A percentile compares a stretch with the other conserved stretches of the same genome.
phyloP scores from a whole-genome alignment of 2,329 filamentous ascomycete genomes.

The Sordariomycetes sp. region DNA sequence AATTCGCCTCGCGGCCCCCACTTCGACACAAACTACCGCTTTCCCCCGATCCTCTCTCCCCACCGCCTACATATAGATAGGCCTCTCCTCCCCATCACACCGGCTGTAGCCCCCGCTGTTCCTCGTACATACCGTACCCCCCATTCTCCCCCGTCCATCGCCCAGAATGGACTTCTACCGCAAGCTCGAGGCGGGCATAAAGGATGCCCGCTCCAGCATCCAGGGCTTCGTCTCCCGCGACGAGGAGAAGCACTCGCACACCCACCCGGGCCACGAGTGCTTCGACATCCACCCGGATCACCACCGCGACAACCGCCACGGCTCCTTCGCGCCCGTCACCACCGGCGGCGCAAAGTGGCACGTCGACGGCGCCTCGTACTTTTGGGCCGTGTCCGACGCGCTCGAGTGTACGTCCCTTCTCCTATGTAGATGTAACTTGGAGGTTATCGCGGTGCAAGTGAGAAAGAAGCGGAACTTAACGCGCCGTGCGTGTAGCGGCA shows the following conservation, averaged over 20 bases:
- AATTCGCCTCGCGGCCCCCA: neutral
- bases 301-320: slow-evolving; percentile 37
- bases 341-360: slow-evolving; percentile 76
- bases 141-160: slow-evolving; percentile 5
- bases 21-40: neutral
- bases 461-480: neutral
- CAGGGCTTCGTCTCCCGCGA: slow-evolving; percentile 9
- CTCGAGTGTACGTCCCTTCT: slow-evolving; percentile 38
- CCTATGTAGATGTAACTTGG: neutral
- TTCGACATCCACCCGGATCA: slow-evolving; percentile 25
- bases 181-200: slow-evolving; percentile 26
- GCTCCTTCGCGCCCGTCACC: slow-evolving; percentile 61
- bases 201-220: neutral
- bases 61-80: neutral
- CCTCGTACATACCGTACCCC: neutral
- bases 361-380: slow-evolving; percentile 73
- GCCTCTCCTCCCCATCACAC: neutral
- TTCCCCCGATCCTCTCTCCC: neutral
- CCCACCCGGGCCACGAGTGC: slow-evolving; percentile 24
- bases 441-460: neutral
- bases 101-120: neutral
- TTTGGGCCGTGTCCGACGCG: slow-evolving; percentile 72
- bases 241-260: slow-evolving; percentile 30
- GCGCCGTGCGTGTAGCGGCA: slow-evolving; percentile 34
- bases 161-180: slow-evolving; percentile 21